Evolutionary conservation across 768 basidiomycete genomes (phyloP).

Genomic region (Hypsizygus marmoreus): DNA sequence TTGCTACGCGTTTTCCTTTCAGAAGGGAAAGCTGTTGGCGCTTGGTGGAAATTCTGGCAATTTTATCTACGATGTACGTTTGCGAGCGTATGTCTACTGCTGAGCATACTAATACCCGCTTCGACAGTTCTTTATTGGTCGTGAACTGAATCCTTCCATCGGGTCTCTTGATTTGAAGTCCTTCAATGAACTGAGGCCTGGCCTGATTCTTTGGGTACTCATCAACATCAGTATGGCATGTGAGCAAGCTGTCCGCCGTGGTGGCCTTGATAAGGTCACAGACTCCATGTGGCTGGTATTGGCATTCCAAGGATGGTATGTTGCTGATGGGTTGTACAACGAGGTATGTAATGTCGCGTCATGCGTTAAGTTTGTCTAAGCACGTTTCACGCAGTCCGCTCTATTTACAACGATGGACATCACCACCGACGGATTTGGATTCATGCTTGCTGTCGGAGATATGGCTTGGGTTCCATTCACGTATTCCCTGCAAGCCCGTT

Average conservation of each 20-base stretch:
- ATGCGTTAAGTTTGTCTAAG: no score
- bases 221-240: slow-evolving; percentile 90
- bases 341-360: slow-evolving; percentile 57
- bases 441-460: slow-evolving; percentile 96
- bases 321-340: slow-evolving; percentile 84
- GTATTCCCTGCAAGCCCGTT: slow-evolving; percentile 92
- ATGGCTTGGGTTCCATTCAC: slow-evolving; percentile 93
- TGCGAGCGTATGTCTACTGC: no score
- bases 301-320: slow-evolving; percentile 85
- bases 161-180: slow-evolving; percentile 68
- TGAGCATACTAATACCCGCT: slow-evolving; percentile 9
- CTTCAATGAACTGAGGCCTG: slow-evolving; percentile 86
- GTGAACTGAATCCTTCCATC: slow-evolving; percentile 88
- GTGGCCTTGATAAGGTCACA: slow-evolving; percentile 64
- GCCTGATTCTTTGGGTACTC: slow-evolving; percentile 89
- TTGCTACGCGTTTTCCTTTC: slow-evolving; percentile 75
- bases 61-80: slow-evolving; percentile 84
- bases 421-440: slow-evolving; percentile 96
- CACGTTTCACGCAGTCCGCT: slow-evolving; percentile 55
- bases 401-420: slow-evolving; percentile 98
- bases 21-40: slow-evolving; percentile 71
- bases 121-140: slow-evolving; percentile 89
- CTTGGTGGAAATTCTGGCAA: slow-evolving; percentile 92
- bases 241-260: slow-evolving; percentile 82
- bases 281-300: slow-evolving; percentile 93